Percentiles rank a stretch among this genome's conserved stretches.
Conservation (phyloP, 495 filamentous ascomycete genomes). For the Cryomyces minteri region DNA sequence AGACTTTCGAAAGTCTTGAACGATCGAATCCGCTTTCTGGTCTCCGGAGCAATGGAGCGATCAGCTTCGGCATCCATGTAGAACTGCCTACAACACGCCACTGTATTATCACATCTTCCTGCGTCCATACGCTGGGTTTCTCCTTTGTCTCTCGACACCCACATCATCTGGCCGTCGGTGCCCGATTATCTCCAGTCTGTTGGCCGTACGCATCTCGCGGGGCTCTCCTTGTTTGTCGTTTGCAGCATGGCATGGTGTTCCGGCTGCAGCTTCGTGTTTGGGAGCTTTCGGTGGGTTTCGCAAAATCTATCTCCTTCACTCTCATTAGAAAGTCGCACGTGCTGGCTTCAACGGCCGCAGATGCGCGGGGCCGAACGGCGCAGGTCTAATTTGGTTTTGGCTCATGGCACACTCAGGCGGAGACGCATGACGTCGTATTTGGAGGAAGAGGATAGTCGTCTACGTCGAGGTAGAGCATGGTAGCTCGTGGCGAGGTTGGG, state of each 20-base stretch:
- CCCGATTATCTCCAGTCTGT: background rate
- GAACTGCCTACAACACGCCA: background rate
- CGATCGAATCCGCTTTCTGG: background rate
- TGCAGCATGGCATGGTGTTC: slow-evolving; percentile 16
- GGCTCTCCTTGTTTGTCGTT: background rate
- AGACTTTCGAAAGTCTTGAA: slow-evolving; percentile 25
- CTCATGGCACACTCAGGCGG: background rate
- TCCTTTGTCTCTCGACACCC: background rate
- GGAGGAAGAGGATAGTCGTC: background rate
- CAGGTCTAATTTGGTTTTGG: background rate
- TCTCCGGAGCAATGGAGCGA: background rate
- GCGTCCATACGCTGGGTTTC: background rate
- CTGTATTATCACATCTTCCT: background rate
- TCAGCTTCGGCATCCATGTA: background rate
- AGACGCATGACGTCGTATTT: background rate
- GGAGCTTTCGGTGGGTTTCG: slow-evolving; percentile 1
- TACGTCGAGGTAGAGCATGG: background rate
- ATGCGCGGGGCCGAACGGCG: background rate
- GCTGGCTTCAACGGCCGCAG: background rate
- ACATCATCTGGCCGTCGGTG: background rate
- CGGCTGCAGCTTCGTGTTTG: background rate
- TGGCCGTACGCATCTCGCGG: background rate
- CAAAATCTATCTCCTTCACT: background rate
- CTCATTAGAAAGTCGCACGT: background rate
- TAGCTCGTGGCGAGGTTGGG: background rate